phyloP scores from a whole-genome alignment of 495 filamentous ascomycete genomes.

The Umbilicaria muhlenbergii region DNA sequence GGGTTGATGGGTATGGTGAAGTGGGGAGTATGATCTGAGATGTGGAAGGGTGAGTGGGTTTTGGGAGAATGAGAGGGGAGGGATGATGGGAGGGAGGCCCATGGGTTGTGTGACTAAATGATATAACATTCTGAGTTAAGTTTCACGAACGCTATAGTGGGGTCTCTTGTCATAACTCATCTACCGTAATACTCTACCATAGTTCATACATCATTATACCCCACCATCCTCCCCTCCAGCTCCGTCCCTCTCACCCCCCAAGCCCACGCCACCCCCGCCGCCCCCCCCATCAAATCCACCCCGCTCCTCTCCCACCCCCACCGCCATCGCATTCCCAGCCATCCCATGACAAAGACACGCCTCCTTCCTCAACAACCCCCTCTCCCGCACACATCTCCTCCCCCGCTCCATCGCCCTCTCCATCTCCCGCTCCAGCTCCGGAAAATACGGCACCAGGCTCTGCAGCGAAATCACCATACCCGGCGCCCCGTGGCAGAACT shows the following conservation, averaged over 20 bases:
- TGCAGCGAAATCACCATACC: slow-evolving; percentile 39
- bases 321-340: slow-evolving; percentile 41
- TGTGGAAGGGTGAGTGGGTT: too few relatives aligned
- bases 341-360: slow-evolving; percentile 51
- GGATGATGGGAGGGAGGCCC: too few relatives aligned
- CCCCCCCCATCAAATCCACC: slow-evolving; percentile 28
- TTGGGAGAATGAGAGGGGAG: not conserved
- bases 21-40: not conserved
- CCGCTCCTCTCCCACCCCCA: slow-evolving; percentile 21
- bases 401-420: slow-evolving; percentile 29
- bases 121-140: too few relatives aligned
- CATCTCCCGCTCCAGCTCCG: slow-evolving; percentile 27
- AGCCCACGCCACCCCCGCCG: slow-evolving; percentile 31
- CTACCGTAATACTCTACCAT: not conserved
- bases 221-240: slow-evolving; percentile 22
- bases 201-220: slow-evolving; percentile 29
- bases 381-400: slow-evolving; percentile 28
- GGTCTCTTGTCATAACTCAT: too few relatives aligned
- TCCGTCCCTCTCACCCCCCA: slow-evolving; percentile 28
- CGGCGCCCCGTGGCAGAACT: slow-evolving; percentile 53
- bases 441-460: slow-evolving; percentile 32
- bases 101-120: too few relatives aligned
- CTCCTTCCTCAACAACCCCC: slow-evolving; percentile 43
- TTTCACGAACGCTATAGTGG: too few relatives aligned
- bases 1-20: not conserved